A percentile compares a stretch with the other conserved stretches of the same genome.
Evolutionary conservation across 2,329 filamentous ascomycete genomes (phyloP).

Genomic region (Exserohilum rostratum): DNA sequence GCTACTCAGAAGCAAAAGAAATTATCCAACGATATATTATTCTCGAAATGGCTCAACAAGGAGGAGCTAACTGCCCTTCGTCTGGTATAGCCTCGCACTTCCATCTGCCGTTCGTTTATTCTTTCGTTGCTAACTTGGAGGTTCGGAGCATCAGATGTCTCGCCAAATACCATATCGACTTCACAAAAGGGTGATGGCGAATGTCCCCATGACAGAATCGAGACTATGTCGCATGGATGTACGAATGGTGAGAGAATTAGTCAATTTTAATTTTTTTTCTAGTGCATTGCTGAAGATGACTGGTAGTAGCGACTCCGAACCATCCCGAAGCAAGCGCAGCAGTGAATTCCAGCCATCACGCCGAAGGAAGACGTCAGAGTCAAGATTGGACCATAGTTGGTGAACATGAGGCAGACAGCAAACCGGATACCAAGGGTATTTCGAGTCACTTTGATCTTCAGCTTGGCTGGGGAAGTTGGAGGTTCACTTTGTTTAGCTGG

Average conservation of each 20-base stretch:
- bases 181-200: background rate
- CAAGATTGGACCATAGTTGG: background rate
- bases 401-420: background rate
- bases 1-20: background rate
- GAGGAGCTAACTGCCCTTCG: background rate
- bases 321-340: background rate
- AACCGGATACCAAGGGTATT: background rate
- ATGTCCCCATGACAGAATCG: background rate
- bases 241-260: background rate
- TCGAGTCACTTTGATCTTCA: background rate
- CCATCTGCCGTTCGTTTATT: background rate
- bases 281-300: background rate
- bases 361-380: background rate
- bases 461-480: background rate
- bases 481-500: background rate
- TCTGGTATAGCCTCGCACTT: background rate
- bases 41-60: background rate
- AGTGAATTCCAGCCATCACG: background rate
- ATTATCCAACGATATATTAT: background rate
- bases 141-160: background rate
- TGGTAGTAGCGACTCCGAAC: background rate
- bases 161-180: background rate
- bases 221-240: background rate
- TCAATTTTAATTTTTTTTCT: background rate
- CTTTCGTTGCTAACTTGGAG: background rate